A percentile compares a stretch with the other conserved stretches of the same genome.
Evolutionary conservation across 305 asterid species (phyloP).

Genomic region (Fraxinus xanthoxyloides): DNA sequence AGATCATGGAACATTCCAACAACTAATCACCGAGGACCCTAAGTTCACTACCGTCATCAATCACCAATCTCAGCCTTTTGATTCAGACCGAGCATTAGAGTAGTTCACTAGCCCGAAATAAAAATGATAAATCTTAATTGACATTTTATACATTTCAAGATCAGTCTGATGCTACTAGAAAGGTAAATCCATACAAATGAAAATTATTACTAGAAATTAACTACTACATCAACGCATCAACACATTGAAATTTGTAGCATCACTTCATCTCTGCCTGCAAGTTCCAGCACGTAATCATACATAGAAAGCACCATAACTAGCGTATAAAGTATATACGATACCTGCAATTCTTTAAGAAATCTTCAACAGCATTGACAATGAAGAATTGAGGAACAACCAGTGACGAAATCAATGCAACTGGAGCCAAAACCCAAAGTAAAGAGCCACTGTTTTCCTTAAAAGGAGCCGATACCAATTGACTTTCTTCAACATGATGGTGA

Average conservation of each 20-base stretch:
- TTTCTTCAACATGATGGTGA: constrained; percentile 69
- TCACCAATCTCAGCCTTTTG: not conserved
- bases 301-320: not conserved
- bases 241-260: not conserved
- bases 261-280: not conserved
- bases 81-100: not conserved
- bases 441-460: constrained; percentile 59
- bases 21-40: not conserved
- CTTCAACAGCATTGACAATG: constrained; percentile 49
- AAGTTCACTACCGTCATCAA: not conserved
- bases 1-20: not conserved
- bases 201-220: not conserved
- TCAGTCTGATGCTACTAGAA: not conserved
- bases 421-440: constrained; percentile 71
- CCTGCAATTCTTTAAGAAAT: constrained; percentile 58
- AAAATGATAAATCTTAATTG: not conserved
- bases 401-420: constrained; percentile 64
- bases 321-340: constrained; percentile 31
- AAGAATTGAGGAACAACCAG: constrained; percentile 64
- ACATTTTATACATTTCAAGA: not conserved
- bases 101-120: too few relatives aligned
- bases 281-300: not conserved
- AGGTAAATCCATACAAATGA: not conserved
- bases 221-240: not conserved
- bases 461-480: constrained; percentile 60